Conservation (phyloP, 768 basidiomycete species). For the Lactarius deliciosus region DNA sequence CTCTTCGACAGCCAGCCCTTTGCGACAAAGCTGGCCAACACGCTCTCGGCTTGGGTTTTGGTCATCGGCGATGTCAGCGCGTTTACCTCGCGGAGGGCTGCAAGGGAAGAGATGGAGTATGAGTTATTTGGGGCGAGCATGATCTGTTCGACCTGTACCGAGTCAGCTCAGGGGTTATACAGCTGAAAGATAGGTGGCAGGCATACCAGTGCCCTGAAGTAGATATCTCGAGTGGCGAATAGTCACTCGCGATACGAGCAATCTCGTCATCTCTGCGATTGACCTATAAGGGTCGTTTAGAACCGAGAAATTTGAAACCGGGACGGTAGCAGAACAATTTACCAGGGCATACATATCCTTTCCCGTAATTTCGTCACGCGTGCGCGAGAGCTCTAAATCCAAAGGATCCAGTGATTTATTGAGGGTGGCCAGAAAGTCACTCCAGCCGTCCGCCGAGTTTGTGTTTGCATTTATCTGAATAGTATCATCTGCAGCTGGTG, state of each 20-base stretch:
- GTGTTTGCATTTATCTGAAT: conserved; percentile 48
- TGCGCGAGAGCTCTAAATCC: conserved; percentile 67
- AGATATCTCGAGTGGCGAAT: conserved; percentile 76
- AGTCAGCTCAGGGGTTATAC: conserved; percentile 4
- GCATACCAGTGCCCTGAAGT: conserved; percentile 78
- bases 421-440: conserved; percentile 55
- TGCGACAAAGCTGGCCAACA: conserved; percentile 80
- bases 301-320: no score
- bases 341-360: conserved; percentile 69
- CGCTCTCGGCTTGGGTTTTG: conserved; percentile 70
- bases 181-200: neutral
- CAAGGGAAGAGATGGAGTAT: conserved; percentile 75
- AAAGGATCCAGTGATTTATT: conserved; percentile 65
- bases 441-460: conserved; percentile 51
- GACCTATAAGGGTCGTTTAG: conserved; percentile 46
- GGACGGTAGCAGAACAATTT: conserved; percentile 32
- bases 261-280: conserved; percentile 80
- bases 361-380: conserved; percentile 65
- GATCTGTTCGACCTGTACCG: conserved; percentile 75
- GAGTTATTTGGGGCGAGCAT: conserved; percentile 74
- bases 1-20: conserved; percentile 76
- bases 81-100: conserved; percentile 69
- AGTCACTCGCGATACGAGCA: conserved; percentile 84
- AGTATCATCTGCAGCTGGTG: conserved; percentile 51
- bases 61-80: conserved; percentile 58